Base-by-base conservation (phyloP, 768 basidiomycete genomes). In the Omphalotus guepiniiformis region DNA sequence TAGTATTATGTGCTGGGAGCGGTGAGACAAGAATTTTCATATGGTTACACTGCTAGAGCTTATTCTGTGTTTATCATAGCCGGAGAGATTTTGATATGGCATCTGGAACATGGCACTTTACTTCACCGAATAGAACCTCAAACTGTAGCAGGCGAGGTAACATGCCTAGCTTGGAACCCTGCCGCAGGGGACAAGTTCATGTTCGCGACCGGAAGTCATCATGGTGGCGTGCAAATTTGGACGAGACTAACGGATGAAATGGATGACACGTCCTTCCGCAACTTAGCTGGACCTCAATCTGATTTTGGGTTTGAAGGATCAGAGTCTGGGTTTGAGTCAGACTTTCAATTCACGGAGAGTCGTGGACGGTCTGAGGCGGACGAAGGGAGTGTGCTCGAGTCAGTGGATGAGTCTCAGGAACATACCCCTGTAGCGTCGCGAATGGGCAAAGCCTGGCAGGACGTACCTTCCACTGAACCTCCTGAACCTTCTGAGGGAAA, bases 71-170 rank as follows among this genome's bases (percentile, higher is more conserved):
- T 16, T 18, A 34, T 37, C 18, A 28, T 50, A 89, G 88, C 78
- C 51, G 89, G 89, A 3, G 85, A 89, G 56, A 82, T 92, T 12
- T 83, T 87, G 57, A 86, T 91, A 11, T 92, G 89, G 89, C 89
- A 92, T 57, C 79, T 81, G 50, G 87, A 90, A 64, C 84, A 84
- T 11, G 89, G 78, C 4, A 73, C 79, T 6, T 67, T 88, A 1
- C 69, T 92, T 2, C 87, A 88, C 51, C 76, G 82, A 52, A 73
- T 92, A 54, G 79, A 76, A 12, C 74, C 80, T 25, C 83, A 82
- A 58, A 69, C 68, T 12, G 73, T 77, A 25, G 75, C 78, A 3
- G 84, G 83, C 22, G 87, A 89, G 58, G 58, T 91, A 49, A 90
- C 89, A 6, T 86, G 85, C 51, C 76, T 90, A 34, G 85, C 85